Conservation (phyloP, 2,329 filamentous ascomycete species). For the Fusarium globosum region DNA sequence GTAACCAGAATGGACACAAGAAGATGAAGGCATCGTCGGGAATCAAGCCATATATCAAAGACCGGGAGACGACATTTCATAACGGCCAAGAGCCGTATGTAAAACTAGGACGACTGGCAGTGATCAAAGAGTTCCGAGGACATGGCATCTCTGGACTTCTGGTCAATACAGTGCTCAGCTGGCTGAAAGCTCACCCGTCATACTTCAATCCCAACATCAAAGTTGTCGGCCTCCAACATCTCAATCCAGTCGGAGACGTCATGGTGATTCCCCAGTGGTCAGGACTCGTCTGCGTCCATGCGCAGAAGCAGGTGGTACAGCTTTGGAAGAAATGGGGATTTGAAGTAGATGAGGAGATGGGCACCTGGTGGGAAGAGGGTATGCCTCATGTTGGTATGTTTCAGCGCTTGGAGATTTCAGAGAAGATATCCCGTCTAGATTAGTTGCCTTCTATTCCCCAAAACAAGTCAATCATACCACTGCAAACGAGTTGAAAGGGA, state of each 20-base stretch:
- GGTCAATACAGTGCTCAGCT: conserved; percentile 74
- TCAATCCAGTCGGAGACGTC: conserved; percentile 53
- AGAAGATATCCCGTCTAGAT: conserved; percentile 44
- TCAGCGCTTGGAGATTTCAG: conserved; percentile 55
- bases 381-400: conserved; percentile 91
- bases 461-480: not conserved
- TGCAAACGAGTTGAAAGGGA: not conserved
- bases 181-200: conserved; percentile 70
- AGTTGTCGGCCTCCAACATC: conserved; percentile 56
- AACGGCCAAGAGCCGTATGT: conserved; percentile 79
- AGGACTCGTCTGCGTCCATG: conserved; percentile 82
- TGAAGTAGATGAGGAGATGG: conserved; percentile 75
- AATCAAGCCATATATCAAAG: conserved; percentile 44
- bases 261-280: conserved; percentile 68
- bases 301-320: conserved; percentile 73
- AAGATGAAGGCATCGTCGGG: not conserved
- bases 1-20: conserved; percentile 17
- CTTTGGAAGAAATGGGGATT: conserved; percentile 82
- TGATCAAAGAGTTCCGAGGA: conserved; percentile 73
- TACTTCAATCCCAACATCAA: conserved; percentile 64
- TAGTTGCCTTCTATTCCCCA: conserved; percentile 6
- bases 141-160: conserved; percentile 73
- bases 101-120: conserved; percentile 83
- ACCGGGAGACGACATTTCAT: conserved; percentile 63
- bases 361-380: conserved; percentile 84